These are phyloP conservation scores for Magnusiomyces ingens DNA, from an alignment of 1,139 yeast species.

Conservation along the genomic window DNA sequence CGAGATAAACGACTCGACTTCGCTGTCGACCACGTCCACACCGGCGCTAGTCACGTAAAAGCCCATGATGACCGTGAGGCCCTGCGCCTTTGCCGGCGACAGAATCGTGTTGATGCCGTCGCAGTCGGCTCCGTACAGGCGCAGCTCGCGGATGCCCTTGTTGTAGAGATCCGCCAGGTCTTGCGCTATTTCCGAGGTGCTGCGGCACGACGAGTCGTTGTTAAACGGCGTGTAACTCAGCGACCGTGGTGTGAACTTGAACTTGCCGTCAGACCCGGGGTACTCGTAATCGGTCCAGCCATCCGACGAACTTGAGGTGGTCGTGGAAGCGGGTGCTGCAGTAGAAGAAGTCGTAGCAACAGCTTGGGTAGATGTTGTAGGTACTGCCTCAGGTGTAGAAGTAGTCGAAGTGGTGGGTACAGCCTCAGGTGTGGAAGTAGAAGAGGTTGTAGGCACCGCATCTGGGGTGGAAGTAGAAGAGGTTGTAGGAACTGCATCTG, in stretches of 20 bases:
- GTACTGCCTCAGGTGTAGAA: no score
- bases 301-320: no score
- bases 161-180: conserved; percentile 54
- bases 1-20: conserved; percentile 47
- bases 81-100: conserved; percentile 52
- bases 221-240: conserved; percentile 79
- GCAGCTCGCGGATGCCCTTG: conserved; percentile 57
- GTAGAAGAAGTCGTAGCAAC: no score
- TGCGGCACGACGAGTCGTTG: conserved; percentile 61
- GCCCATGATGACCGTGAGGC: conserved; percentile 76
- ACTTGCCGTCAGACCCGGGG: neutral
- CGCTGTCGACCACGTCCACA: conserved; percentile 57
- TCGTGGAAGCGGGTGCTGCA: no score
- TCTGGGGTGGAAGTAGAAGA: no score
- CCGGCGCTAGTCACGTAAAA: conserved; percentile 66
- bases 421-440: no score
- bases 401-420: no score
- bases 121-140: conserved; percentile 87
- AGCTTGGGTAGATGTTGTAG: no score
- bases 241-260: conserved; percentile 43
- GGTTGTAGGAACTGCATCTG: no score
- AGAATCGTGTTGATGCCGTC: conserved; percentile 57
- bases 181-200: conserved; percentile 42
- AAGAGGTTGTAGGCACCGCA: no score
- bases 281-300: no score